Conservation (phyloP, 306 rosid species). For the Psophocarpus tetragonolobus region DNA sequence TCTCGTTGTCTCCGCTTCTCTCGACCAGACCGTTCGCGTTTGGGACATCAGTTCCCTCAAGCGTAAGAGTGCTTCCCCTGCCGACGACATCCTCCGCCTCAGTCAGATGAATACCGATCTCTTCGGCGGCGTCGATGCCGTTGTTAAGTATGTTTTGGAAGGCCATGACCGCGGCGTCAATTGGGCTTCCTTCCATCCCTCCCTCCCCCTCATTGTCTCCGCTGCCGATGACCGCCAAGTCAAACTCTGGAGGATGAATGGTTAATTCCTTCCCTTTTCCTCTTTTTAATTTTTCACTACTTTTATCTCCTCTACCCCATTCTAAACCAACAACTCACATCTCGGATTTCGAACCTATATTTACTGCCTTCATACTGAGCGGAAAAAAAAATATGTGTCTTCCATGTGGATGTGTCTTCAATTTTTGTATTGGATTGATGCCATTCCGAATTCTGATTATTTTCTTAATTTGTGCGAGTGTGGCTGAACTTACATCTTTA, state of each 20-base stretch:
- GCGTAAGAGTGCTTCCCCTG: conserved; percentile 83
- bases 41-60: conserved; percentile 91
- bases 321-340: no score
- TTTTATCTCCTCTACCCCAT: no score
- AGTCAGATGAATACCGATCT: conserved; percentile 96
- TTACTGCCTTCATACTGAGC: no score
- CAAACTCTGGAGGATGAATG: conserved; percentile 96
- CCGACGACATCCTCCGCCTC: conserved; percentile 76
- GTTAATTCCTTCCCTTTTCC: conserved; percentile 37
- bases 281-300: no score
- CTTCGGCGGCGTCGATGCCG: conserved; percentile 93
- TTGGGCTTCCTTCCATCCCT: conserved; percentile 95
- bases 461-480: not conserved
- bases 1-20: conserved; percentile 89
- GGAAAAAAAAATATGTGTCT: no score
- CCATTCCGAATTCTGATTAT: not conserved
- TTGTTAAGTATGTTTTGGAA: conserved; percentile 95
- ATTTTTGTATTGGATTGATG: not conserved
- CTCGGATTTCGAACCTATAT: no score
- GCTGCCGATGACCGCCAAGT: conserved; percentile 97
- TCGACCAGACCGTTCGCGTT: conserved; percentile 95
- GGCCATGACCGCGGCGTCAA: conserved; percentile 98
- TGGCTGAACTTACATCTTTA: not conserved
- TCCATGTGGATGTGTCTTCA: no score
- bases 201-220: conserved; percentile 88